Evolutionary conservation across 768 basidiomycete species (phyloP), one percentile per base, ranked within the genome.

Genomic region (Xerocomellus chrysenteron): DNA sequence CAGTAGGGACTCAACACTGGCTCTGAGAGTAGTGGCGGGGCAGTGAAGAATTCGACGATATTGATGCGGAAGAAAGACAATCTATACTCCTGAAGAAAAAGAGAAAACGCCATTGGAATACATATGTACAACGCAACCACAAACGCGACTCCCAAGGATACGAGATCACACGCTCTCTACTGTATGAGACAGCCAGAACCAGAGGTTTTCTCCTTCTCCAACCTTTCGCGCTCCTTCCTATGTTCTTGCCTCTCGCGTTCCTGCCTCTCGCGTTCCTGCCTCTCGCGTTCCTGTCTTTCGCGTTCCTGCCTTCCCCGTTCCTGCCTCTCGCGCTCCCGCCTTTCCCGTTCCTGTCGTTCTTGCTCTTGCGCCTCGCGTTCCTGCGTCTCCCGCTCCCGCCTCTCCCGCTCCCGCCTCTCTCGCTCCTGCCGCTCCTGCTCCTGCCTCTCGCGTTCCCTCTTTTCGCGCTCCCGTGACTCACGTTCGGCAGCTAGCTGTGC

Each of bases 401-500:
- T 35, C 1, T 44, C 49, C 4, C 6, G 10, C 9, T 53, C 52
- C 1, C 33, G 36, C 41, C 14, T 40, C 24, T 49, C 47, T 2
- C 26, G 41, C 14, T 54, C 42, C 10, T 35, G 33, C 13, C 5
- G 41, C n/a, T 35, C 33, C 0, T 11, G 35, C 9, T 51, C 50
- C 3, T 26, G 52, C 17, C 16, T 39, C 5, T 55, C 53, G 0
- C 17, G 28, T 2, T 51, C 48, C 44, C 16, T 26, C 19, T 44
- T 55, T 40, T 67, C 53, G 8, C 53, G 55, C 13, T 64, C 60
- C 40, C 40, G 21, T 17, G 41, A 26, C 14, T 55, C 51, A 1
- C 50, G 58, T 54, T 67, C 53, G 3, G 58, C 54, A 13, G 57
- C 59, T 17, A 71, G 57, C 32, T 66, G 60, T n/a, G 49, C 56